Evolutionary conservation across 192 early-diverging fungal species (phyloP).

Genomic region (Entomortierella chlamydospora): DNA sequence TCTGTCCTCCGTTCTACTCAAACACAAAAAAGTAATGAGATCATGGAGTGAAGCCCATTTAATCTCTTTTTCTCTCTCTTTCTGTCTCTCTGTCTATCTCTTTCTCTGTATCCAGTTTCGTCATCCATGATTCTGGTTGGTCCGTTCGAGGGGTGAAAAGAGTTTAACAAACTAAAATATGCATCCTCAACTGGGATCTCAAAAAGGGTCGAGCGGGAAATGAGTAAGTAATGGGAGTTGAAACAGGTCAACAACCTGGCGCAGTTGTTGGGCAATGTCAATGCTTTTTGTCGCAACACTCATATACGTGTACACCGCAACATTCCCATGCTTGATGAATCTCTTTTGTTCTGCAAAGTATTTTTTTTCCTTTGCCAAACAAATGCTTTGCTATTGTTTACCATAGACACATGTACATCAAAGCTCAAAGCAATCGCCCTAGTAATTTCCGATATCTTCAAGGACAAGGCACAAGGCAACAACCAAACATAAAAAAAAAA

Average conservation of each 20-base stretch:
- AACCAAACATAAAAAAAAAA: too few relatives aligned
- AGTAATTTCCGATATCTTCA: too few relatives aligned
- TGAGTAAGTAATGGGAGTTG: slow-evolving; percentile 6
- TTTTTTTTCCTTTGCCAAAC: too few relatives aligned
- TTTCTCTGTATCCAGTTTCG: neutral
- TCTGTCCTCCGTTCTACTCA: too few relatives aligned
- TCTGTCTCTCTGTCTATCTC: neutral
- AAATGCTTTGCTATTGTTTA: too few relatives aligned
- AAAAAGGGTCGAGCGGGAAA: slow-evolving; percentile 17
- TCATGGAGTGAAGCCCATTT: neutral
- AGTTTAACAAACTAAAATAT: neutral
- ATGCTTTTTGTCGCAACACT: neutral
- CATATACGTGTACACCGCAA: neutral
- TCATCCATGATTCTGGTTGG: neutral
- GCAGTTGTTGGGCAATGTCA: neutral
- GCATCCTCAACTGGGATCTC: neutral
- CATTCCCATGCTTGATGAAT: neutral
- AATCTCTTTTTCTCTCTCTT: neutral
- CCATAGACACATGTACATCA: too few relatives aligned
- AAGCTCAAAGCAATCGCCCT: too few relatives aligned
- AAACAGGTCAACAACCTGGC: neutral
- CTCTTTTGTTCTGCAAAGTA: too few relatives aligned
- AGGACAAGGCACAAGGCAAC: too few relatives aligned
- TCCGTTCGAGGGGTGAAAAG: neutral
- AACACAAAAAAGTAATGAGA: slow-evolving; percentile 10